Percentiles rank a stretch among this genome's conserved stretches.
These are phyloP conservation scores for Pleurotus citrinopileatus DNA, from an alignment of 768 basidiomycete genomes.

Conservation along the genomic window DNA sequence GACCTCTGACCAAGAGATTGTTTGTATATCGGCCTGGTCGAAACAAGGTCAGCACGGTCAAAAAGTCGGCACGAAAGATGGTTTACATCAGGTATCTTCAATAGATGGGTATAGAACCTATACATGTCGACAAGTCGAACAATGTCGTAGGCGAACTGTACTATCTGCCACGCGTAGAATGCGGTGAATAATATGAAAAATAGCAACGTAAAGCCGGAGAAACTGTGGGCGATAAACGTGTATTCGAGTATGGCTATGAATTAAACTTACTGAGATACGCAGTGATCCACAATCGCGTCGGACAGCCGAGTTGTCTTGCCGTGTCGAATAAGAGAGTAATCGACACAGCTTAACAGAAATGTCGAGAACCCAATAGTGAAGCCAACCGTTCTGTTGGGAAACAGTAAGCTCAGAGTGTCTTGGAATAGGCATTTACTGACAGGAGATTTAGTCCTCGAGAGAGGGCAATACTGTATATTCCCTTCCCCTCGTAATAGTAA, in stretches of 20 bases:
- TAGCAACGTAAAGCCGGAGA: conserved; percentile 81
- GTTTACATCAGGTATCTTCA: conserved; percentile 90
- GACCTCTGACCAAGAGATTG: conserved; percentile 94
- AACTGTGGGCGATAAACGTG: conserved; percentile 39
- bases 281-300: conserved; percentile 79
- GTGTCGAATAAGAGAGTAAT: conserved; percentile 77
- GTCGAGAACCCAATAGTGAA: conserved; percentile 99
- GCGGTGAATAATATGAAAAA: conserved; percentile 83
- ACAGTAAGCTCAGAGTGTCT: conserved; percentile 11
- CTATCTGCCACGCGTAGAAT: conserved; percentile 88
- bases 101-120: conserved; percentile 90
- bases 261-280: conserved; percentile 72
- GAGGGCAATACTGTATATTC: conserved; percentile 92
- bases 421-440: conserved; percentile 51
- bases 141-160: conserved; percentile 72
- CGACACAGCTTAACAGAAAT: conserved; percentile 92
- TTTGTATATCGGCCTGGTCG: conserved; percentile 89
- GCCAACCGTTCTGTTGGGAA: conserved; percentile 78
- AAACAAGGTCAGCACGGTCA: too few relatives aligned
- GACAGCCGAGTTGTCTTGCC: conserved; percentile 67
- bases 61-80: conserved; percentile 11
- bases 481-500: conserved; percentile 94
- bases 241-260: neutral
- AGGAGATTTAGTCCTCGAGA: conserved; percentile 89
- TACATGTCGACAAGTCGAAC: conserved; percentile 90